A percentile compares a stretch with the other conserved stretches of the same genome.
phyloP scores from a whole-genome alignment of 805 yeast genomes.

The Cyberlindnera mississippiensis region DNA sequence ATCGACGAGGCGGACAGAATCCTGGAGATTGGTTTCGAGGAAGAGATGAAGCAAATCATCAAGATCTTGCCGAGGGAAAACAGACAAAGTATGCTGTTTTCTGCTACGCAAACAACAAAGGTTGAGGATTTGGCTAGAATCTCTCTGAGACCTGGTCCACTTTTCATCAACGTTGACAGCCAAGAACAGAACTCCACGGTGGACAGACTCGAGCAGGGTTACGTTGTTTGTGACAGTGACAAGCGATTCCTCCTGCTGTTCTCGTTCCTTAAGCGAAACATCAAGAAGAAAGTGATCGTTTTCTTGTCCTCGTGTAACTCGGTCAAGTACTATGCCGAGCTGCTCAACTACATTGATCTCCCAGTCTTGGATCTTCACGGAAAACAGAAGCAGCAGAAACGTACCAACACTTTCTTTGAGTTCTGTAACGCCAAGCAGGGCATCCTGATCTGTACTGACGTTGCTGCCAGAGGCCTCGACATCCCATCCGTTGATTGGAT shows the following conservation, averaged over 20 bases:
- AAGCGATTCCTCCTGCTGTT: conserved; percentile 86
- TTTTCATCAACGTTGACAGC: conserved; percentile 88
- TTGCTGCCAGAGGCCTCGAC: conserved; percentile 98
- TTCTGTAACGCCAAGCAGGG: conserved; percentile 97
- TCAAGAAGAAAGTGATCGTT: conserved; percentile 89
- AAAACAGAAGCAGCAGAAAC: conserved; percentile 96
- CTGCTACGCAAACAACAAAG: conserved; percentile 99
- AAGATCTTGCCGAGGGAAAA: conserved; percentile 88
- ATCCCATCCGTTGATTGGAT: conserved; percentile 99
- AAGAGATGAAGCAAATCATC: conserved; percentile 96
- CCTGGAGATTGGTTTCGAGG: conserved; percentile 96
- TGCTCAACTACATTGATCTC: conserved; percentile 90
- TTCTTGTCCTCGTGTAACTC: conserved; percentile 95
- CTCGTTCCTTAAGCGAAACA: conserved; percentile 89
- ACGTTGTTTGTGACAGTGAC: conserved; percentile 95
- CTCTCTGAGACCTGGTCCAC: conserved; percentile 89
- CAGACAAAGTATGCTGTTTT: conserved; percentile 94
- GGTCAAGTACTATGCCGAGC: conserved; percentile 93
- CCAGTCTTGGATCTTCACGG: conserved; percentile 98
- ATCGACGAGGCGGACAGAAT: conserved; percentile 99
- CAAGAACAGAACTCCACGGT: conserved; percentile 85
- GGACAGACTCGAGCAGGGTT: conserved; percentile 97
- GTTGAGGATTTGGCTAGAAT: conserved; percentile 98
- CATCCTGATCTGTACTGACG: conserved; percentile 91
- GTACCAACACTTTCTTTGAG: conserved; percentile 97